A percentile compares a stretch with the other conserved stretches of the same genome.
phyloP scores from a whole-genome alignment of 352 stramenopile species.

The Globisporangium barbulae region DNA sequence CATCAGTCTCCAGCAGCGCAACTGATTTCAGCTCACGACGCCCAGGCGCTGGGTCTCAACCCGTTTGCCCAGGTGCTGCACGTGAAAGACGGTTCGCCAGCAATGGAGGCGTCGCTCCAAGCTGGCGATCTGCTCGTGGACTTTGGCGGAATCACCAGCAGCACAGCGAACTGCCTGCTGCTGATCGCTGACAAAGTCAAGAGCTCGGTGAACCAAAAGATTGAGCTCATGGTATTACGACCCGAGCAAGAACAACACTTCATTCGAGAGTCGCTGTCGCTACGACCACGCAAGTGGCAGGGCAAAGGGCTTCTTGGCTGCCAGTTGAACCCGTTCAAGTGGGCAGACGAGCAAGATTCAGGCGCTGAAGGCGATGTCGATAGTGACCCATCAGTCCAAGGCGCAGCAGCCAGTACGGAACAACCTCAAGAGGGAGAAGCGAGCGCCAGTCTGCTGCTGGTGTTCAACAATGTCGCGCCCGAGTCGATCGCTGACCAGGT shows the following conservation, averaged over 20 bases:
- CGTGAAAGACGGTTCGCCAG: conserved; percentile 37
- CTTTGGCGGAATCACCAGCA: conserved; percentile 45
- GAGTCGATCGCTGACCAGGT: conserved; percentile 28
- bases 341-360: conserved; percentile 17
- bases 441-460: conserved; percentile 21
- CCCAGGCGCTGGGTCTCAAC: conserved; percentile 3
- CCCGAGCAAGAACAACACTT: conserved; percentile 2
- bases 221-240: conserved; percentile 39
- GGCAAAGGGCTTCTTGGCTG: conserved; percentile 64
- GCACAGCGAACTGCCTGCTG: conserved; percentile 47
- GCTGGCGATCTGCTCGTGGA: conserved; percentile 42
- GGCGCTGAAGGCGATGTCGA: not conserved
- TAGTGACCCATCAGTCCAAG: not conserved
- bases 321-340: conserved; percentile 62
- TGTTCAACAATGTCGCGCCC: conserved; percentile 38
- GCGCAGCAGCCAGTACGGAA: not conserved
- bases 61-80: conserved; percentile 53
- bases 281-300: conserved; percentile 49
- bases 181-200: conserved; percentile 50
- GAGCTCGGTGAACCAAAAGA: conserved; percentile 30
- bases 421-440: not conserved
- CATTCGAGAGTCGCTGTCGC: conserved; percentile 2
- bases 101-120: conserved; percentile 38
- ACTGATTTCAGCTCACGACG: not conserved
- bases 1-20: not conserved